phyloP scores from a whole-genome alignment of 257 asterid genomes.

The Cordia subcordata region DNA sequence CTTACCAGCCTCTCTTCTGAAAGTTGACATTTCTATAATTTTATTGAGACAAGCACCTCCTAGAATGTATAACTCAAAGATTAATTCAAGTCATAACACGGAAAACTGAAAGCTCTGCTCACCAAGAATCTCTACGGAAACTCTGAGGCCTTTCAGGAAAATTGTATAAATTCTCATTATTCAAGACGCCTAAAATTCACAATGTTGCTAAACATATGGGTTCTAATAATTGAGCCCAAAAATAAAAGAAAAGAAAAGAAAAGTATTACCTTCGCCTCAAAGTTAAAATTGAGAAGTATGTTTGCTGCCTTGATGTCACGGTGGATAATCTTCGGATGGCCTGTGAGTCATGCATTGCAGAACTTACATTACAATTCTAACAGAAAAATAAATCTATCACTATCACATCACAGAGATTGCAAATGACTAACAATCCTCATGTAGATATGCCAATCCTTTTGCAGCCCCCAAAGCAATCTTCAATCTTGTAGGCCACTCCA shows the following conservation, averaged over 20 bases:
- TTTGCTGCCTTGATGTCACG: constrained; percentile 92
- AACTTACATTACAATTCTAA: background rate
- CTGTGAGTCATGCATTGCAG: constrained; percentile 32
- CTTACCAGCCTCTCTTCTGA: background rate
- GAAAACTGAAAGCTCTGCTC: no score
- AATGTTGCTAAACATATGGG: background rate
- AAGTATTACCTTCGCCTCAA: constrained; percentile 70
- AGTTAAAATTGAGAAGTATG: constrained; percentile 76
- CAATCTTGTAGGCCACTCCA: constrained; percentile 37
- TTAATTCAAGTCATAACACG: no score
- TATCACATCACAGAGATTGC: background rate
- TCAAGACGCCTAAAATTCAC: no score
- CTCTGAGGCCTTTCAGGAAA: no score
- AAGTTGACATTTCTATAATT: background rate
- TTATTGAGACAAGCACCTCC: no score
- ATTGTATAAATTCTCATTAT: no score
- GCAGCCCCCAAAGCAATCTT: constrained; percentile 52
- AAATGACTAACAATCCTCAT: constrained; percentile 43
- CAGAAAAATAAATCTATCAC: background rate
- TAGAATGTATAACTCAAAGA: no score
- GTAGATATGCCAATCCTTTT: constrained; percentile 52
- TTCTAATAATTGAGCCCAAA: background rate
- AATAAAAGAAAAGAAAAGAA: constrained; percentile 1
- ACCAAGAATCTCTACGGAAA: no score
- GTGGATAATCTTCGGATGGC: constrained; percentile 91